A percentile compares a stretch with the other conserved stretches of the same genome.
Conservation (phyloP, 2,329 filamentous ascomycete genomes). For the Chaetomium globosum region DNA sequence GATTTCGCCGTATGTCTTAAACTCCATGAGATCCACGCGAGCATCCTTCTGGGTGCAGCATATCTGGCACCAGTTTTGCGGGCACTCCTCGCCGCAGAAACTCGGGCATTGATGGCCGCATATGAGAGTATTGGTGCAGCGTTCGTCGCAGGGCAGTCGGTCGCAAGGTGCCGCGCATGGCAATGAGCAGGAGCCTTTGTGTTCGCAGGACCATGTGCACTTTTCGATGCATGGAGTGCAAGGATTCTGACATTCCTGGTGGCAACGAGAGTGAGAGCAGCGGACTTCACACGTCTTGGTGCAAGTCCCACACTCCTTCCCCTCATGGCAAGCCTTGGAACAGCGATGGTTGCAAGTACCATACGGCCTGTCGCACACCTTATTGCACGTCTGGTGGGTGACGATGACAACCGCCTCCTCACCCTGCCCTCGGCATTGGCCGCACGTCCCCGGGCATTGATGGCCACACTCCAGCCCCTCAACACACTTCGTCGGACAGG, state of each 20-base stretch:
- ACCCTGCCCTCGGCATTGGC: constrained; percentile 48
- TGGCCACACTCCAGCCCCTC: constrained; percentile 60
- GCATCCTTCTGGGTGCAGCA: constrained; percentile 51
- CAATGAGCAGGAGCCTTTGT: constrained; percentile 47
- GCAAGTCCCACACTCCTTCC: constrained; percentile 52
- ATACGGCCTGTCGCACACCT: constrained; percentile 54
- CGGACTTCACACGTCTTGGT: constrained; percentile 50
- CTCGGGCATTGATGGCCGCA: constrained; percentile 68
- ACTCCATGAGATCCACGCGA: constrained; percentile 60
- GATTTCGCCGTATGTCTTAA: constrained; percentile 58
- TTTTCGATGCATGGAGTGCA: constrained; percentile 34
- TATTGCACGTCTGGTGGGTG: constrained; percentile 53
- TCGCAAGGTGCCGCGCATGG: constrained; percentile 70
- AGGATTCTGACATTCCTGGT: constrained; percentile 27
- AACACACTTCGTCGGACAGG: constrained; percentile 55
- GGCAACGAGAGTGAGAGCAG: constrained; percentile 29
- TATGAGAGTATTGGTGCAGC: constrained; percentile 55
- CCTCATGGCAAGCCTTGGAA: constrained; percentile 54
- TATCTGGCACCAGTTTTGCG: constrained; percentile 57
- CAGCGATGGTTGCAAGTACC: constrained; percentile 62
- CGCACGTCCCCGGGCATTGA: constrained; percentile 54
- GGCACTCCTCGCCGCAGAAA: constrained; percentile 67
- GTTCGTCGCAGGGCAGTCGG: constrained; percentile 63
- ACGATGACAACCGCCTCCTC: constrained; percentile 39
- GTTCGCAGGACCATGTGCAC: constrained; percentile 32